phyloP scores from a whole-genome alignment of 169 alveolate species.

The Eimeria nieschulzi region DNA sequence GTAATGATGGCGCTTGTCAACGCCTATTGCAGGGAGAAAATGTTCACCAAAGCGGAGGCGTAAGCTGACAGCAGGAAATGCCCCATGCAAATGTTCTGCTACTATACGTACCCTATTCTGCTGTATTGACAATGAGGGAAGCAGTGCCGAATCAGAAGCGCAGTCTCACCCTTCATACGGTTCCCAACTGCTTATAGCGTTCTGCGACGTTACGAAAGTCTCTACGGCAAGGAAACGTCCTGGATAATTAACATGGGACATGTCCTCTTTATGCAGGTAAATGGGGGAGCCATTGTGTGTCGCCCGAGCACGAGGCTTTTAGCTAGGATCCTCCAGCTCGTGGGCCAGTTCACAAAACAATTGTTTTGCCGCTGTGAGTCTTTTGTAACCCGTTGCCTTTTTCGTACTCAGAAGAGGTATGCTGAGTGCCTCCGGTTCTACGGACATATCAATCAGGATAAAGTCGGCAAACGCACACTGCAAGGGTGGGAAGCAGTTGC shows the following conservation, averaged over 20 bases:
- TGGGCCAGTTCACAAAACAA: not conserved
- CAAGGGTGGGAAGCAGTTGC: conserved; percentile 51
- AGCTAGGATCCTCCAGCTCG: not conserved
- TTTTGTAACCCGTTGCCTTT: too few species aligned
- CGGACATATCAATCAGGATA: not conserved
- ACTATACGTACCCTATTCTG: too few species aligned
- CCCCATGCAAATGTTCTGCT: too few species aligned
- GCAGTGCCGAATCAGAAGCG: too few species aligned
- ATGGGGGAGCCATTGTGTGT: not conserved
- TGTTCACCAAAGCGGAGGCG: conserved; percentile 32
- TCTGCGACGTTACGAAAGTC: conserved; percentile 22
- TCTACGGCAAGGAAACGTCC: not conserved
- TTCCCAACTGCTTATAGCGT: not conserved
- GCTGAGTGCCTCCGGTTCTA: conserved; percentile 34
- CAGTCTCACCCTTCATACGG: too few species aligned
- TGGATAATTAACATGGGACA: conserved; percentile 68
- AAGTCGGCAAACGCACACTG: not conserved
- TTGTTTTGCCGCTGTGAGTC: too few species aligned
- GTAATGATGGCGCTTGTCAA: conserved; percentile 28
- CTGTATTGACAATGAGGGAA: too few species aligned
- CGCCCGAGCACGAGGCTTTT: too few species aligned
- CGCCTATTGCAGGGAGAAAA: not conserved
- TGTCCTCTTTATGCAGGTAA: conserved; percentile 69
- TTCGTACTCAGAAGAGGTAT: conserved; percentile 13
- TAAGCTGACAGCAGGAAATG: not conserved